Base-by-base conservation (phyloP, 805 yeast species). In the Cyberlindnera maclurae region DNA sequence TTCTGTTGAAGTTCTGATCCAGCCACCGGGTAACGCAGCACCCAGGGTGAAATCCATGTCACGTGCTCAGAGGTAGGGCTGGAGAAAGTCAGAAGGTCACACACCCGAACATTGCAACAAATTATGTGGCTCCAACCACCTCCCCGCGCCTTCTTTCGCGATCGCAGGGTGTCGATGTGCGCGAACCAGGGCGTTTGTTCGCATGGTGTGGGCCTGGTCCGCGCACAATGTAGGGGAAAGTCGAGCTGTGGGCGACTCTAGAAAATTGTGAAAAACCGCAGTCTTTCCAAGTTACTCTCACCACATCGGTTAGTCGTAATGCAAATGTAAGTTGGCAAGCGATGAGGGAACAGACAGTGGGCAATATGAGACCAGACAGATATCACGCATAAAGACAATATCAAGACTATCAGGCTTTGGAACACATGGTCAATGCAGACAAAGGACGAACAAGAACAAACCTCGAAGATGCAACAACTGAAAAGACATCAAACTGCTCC, bases 261-360 rank as follows among this genome's bases (percentile, higher is more conserved):
- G 15, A 40, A 41, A 34, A 40, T 41, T 40, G 46, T 42, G 44
- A 36, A 38, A 43, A 44, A 43, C 34, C 24, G 22, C 38, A 38
- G 38, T 36, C 31, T 33, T 28, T 38, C 39, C 37, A 18, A 33
- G 34, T 31, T 34, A 26, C 36, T 15, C 33, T 13, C 13, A 24
- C 15, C 13, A 27, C 31, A 39, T 31, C 38, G 42, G 37, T 42
- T 42, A 47, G 45, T 49, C 50, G 47, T 64, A 64, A 66, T 66
- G 71, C 71, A 66, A 63, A 66, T 66, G 71, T 66, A 66, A 64
- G 71, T 56, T 28, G 40, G 12, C 12, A 24, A 17, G 31, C 33
- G 12, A 8, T n/a, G 26, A 27, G 39, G 20, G 15, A 20, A 26
- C 31, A 12, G 31, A 27, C 11, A 29, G 27, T 17, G 28, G n/a